Base-by-base conservation (phyloP, 2,329 filamentous ascomycete genomes). In the Aspergillus floridensis region DNA sequence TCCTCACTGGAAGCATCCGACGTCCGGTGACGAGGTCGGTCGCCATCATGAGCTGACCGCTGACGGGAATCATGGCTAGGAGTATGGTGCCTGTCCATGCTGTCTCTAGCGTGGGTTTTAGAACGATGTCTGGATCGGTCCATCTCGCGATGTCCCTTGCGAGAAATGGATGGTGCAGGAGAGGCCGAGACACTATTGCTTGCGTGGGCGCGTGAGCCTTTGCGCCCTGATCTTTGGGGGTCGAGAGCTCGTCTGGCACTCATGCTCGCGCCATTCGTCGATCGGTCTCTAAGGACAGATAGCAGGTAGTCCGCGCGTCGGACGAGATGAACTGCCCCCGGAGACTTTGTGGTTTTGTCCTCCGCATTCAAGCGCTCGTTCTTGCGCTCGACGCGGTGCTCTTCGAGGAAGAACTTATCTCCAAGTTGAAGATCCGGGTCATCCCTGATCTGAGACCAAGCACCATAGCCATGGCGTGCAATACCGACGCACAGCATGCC, bases 311-410 rank as follows among this genome's bases (percentile, higher is more conserved):
- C 95, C 10, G 93, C 91, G 60, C 95, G 90, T 51, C 95, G 91
- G 56, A 98, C 93, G 49, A 99, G 86, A 73, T 99, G 95, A 29
- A 99, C 95, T 22, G 95, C 93, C n/a, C 95, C 95, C 4, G 95
- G 95, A 2, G 93, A 96, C 70, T 96, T 96, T 38, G 77, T 79
- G 29, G 76, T 69, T 59, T 78, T 79, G 29, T 75, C 73, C n/a
- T 76, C 90, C 19, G 82, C 82, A 68, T 87, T 87, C 63, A 85
- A 79, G 38, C 95, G 89, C 75, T 97, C 92, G 69, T 95, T 93
- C 74, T 98, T 98, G 79, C 96, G 95, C 74, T 96, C 95, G 19
- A 98, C 93, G n/a, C 93, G 90, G 74, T 98, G 93, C 75, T 99
- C 96, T 73, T 99, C 95, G 1, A 99, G 80, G 79, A 96, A 99